phyloP scores from a whole-genome alignment of 495 filamentous ascomycete genomes.

The Staphylotrichum longicolle region DNA sequence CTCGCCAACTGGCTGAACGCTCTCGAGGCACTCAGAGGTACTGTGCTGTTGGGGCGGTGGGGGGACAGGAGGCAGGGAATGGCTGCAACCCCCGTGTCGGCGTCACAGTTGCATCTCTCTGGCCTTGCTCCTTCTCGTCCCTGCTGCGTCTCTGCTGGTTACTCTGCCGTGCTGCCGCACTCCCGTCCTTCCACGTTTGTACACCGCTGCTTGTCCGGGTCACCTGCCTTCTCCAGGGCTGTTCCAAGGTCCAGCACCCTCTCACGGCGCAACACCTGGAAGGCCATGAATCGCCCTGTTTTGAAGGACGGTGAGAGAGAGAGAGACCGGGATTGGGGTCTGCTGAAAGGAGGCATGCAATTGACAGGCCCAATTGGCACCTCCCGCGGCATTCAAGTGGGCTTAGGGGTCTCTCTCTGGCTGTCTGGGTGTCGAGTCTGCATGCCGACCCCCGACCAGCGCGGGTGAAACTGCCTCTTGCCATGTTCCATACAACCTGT shows the following conservation, averaged over 20 bases:
- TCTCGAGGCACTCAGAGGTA: too few species aligned
- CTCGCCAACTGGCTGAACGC: not conserved
- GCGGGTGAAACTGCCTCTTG: constrained; percentile 8
- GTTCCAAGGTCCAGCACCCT: not conserved
- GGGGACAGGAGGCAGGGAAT: not conserved
- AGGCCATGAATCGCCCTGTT: not conserved
- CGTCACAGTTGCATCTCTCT: constrained; percentile 15
- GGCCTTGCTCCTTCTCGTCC: not conserved
- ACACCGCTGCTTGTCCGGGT: constrained; percentile 24
- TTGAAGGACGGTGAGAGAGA: constrained; percentile 1
- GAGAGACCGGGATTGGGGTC: not conserved
- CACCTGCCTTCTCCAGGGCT: constrained; percentile 5
- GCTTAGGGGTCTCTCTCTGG: too few species aligned
- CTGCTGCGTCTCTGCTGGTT: not conserved
- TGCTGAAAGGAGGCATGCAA: not conserved
- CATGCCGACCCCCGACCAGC: constrained; percentile 1
- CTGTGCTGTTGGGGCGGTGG: constrained; percentile 4
- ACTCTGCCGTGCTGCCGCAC: constrained; percentile 11
- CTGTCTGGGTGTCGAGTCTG: constrained; percentile 4
- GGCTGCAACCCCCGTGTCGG: constrained; percentile 23
- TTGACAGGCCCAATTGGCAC: not conserved
- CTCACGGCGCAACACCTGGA: constrained; percentile 6
- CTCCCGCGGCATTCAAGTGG: not conserved
- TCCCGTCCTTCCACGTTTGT: not conserved
- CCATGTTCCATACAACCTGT: too few species aligned